Base-by-base conservation (phyloP, 768 basidiomycete genomes). In the Botryobasidium botryosum region DNA sequence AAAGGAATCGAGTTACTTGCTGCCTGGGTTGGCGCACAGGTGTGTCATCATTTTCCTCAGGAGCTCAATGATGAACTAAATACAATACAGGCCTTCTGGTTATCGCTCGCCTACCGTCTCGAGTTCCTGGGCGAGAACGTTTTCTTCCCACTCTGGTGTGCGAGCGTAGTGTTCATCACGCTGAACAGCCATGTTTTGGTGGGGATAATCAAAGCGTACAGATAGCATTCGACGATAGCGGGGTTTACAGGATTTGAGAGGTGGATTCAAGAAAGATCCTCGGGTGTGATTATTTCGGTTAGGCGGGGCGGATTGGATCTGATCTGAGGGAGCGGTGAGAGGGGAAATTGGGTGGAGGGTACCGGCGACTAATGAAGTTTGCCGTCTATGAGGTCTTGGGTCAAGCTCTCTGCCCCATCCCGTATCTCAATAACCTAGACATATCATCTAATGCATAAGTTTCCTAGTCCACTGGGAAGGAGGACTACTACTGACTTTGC, bases 71-170 rank as follows among this genome's bases (percentile, higher is more conserved):
- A 26, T 39, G 26, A n/a, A 26, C 31, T n/a, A 3, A n/a, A 2
- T 27, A n/a, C 24, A 10, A 12, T n/a, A 18, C 52, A 96, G 64
- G 87, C 71, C 0, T 48, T 90, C 17, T 99, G 94, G 94, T 71
- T 97, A 1, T 68, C 68, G n/a, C 78, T 82, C 51, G 94, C 90
- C 0, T 97, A 90, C 61, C 70, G 70, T 47, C 70, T 99, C 12
- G 94, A 99, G 58, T 90, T 97, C 57, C 59, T 84, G 24, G 90
- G 82, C 0, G 58, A 75, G 46, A 65, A 74, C 42, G 82, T 84
- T 8, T 88, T 78, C 60, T 62, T 75, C 24, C 60, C 66, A 12
- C 63, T 97, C 13, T 99, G 94, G 94, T 41, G 71, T 7, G 69
- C 84, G 35, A 71, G 91, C 12, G 56, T 91, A 43, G 53, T 75